These are phyloP conservation scores for Globisporangium parvum DNA, from an alignment of 352 stramenopile genomes.

Conservation along the genomic window DNA sequence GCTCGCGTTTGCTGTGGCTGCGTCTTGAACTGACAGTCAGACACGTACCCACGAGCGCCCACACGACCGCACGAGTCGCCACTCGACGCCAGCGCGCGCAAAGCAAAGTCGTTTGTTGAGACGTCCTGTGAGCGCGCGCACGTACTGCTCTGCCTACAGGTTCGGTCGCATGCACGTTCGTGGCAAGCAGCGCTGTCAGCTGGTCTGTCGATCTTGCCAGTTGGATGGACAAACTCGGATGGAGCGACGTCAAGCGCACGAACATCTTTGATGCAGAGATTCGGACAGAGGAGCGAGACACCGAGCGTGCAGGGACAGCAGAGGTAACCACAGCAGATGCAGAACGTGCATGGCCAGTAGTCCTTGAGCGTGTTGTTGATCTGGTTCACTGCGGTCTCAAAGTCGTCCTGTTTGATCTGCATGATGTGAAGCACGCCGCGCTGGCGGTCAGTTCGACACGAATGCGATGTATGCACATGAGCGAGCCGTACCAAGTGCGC, in stretches of 20 bases:
- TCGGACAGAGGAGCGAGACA: constrained; percentile 57
- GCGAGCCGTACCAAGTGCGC: constrained; percentile 25
- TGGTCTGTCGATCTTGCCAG: too few species aligned
- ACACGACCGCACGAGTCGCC: constrained; percentile 47
- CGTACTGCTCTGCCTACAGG: constrained; percentile 74
- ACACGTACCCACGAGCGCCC: constrained; percentile 47
- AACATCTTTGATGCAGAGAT: constrained; percentile 73
- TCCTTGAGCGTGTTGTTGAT: constrained; percentile 83
- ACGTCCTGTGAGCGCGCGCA: constrained; percentile 40
- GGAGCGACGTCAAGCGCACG: constrained; percentile 1
- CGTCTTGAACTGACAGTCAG: not conserved
- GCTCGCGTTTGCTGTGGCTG: not conserved
- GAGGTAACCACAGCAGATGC: constrained; percentile 58
- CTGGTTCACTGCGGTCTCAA: constrained; percentile 71
- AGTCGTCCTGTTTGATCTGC: constrained; percentile 49
- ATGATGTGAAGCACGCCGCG: not conserved
- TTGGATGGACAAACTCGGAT: too few species aligned
- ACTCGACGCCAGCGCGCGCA: constrained; percentile 44
- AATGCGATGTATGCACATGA: too few species aligned
- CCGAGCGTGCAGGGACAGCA: constrained; percentile 65
- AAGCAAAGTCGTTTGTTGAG: constrained; percentile 68
- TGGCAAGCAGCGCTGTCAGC: not conserved
- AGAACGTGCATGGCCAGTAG: constrained; percentile 78
- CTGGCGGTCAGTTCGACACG: not conserved
- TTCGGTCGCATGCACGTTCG: not conserved